Base-by-base conservation (phyloP, 1,284 basidiomycete species). In the Cryptococcus maquisensis region DNA sequence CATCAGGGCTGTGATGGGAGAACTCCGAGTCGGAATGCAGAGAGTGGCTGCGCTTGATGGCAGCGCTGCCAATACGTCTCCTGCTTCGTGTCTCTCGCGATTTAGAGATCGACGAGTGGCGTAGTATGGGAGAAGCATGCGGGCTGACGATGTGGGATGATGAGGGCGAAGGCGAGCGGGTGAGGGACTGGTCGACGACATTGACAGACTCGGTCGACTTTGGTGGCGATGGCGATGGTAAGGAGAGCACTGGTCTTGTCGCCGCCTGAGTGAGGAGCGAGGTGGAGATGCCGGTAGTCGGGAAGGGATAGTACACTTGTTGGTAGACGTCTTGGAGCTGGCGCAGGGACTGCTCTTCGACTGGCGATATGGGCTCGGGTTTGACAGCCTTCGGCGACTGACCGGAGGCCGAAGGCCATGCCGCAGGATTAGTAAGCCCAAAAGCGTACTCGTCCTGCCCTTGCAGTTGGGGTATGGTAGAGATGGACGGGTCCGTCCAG, bases 161-260 rank as follows among this genome's bases (percentile, higher is more conserved):
- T 15, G 55, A 26, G 8, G 59, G 59, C 20, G 59, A 61, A 15
- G 59, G 56, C 21, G 59, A 61, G 47, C 43, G 63, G 47, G 47
- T 59, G 36, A 62, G 55, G n/a, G 63, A 51, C 21, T 57, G 49
- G 47, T 73, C 71, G 43, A 71, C 58, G 6, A 67, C 32, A 42
- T 66, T 64, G 45, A 72, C 49, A 9, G 65, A 66, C 6, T 60
- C 58, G 55, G 64, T 32, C 52, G 64, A 54, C 55, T 60, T 49
- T 38, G 18, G 47, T 18, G 4, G 32, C 26, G 3, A 37, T 7
- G 16, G 46, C 10, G 46, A 8, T 12, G 9, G 36, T 12, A 10
- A 51, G 51, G 8, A n/a, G n/a, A n/a, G n/a, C n/a, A n/a, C n/a
- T n/a, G n/a, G n/a, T n/a, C n/a, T n/a, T n/a, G 43, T 41, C 16